Evolutionary conservation across 2,329 filamentous ascomycete genomes (phyloP), one percentile per base, ranked within the genome.

Genomic region (Cladosporium cucumerinum): DNA sequence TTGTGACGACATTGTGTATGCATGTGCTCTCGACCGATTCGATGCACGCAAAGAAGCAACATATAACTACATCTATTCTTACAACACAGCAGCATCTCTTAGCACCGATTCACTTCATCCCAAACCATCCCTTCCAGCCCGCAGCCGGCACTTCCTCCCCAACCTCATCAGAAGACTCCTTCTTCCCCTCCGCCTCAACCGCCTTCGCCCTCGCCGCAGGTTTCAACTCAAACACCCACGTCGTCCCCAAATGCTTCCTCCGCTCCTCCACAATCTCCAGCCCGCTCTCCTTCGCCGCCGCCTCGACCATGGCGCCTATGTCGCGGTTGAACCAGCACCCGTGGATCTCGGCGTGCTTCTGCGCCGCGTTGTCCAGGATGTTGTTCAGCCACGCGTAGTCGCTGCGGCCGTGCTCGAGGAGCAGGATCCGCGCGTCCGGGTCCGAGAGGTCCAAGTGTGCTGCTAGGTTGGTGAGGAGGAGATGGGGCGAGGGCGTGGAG

Each of bases 301-400:
- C 75, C 57, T 79, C 73, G 11, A 83, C 80, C 63, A 84, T 78
- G 63, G 74, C 75, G 8, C 78, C 81, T 68, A 84, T 82, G 62
- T 84, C 82, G 67, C 81, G 81, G 68, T 84, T 83, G 78, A 79
- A 83, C 81, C 81, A 84, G 69, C 82, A 84, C 21, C 82, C 82
- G 66, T 82, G 79, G 54, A 78, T 75, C 58, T 82, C 78, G 1
- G 82, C 82, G 68, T 83, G 82, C 65, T 76, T 77, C 46, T 79
- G 74, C 21, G 82, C 82, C 11, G 78, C 73, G 61, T 76, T 77
- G 68, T 83, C 81, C 60, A 84, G 71, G 39, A 82, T 69, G 12
- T 70, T 72, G 72, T 84, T 83, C 67, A 83, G 68, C 82, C 82
- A 83, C 10, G 76, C 68, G 66, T 78, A 79, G 66, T 82, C 75